Conservation (phyloP, 2,329 filamentous ascomycete species). For the Colletotrichum sojae region DNA sequence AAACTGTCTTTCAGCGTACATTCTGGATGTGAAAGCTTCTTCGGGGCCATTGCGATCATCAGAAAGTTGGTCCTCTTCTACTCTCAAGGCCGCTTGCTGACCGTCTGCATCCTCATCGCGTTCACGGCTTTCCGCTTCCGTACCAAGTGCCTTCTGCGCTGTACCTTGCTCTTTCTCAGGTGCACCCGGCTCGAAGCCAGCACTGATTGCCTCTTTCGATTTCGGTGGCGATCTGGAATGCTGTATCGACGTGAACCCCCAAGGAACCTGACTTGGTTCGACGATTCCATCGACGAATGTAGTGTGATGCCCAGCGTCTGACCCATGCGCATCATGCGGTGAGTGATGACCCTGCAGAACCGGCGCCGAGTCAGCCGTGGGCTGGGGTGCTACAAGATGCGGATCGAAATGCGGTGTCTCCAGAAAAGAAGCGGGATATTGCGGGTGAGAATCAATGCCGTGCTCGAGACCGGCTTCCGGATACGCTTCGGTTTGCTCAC, state of each 20-base stretch:
- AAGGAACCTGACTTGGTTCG: slow-evolving; percentile 36
- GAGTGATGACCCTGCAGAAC: slow-evolving; percentile 11
- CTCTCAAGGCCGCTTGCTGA: slow-evolving; percentile 17
- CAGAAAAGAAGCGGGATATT: slow-evolving; percentile 30
- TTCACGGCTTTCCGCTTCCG: slow-evolving; percentile 7
- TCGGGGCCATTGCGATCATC: slow-evolving; percentile 31
- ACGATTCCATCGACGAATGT: slow-evolving; percentile 30
- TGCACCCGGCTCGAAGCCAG: background rate
- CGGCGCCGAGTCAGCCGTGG: slow-evolving; percentile 9
- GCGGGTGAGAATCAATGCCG: background rate
- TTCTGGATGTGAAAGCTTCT: slow-evolving; percentile 5
- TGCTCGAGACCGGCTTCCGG: slow-evolving; percentile 32
- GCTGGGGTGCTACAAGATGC: slow-evolving; percentile 1
- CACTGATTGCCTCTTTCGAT: background rate
- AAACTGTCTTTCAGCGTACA: slow-evolving; percentile 30
- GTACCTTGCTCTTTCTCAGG: background rate
- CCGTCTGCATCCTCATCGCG: slow-evolving; percentile 12
- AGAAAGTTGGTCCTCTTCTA: slow-evolving; percentile 25
- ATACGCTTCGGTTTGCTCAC: slow-evolving; percentile 22
- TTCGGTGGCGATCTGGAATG: background rate
- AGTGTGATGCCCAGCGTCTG: slow-evolving; percentile 12
- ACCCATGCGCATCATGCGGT: slow-evolving; percentile 10
- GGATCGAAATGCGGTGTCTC: slow-evolving; percentile 28
- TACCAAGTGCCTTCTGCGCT: background rate
- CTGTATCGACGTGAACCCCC: slow-evolving; percentile 35